Evolutionary conservation across 371 early-diverging fungal genomes (phyloP), one percentile per base, ranked within the genome.

Genomic region (Paraphysoderma sedebokerense): DNA sequence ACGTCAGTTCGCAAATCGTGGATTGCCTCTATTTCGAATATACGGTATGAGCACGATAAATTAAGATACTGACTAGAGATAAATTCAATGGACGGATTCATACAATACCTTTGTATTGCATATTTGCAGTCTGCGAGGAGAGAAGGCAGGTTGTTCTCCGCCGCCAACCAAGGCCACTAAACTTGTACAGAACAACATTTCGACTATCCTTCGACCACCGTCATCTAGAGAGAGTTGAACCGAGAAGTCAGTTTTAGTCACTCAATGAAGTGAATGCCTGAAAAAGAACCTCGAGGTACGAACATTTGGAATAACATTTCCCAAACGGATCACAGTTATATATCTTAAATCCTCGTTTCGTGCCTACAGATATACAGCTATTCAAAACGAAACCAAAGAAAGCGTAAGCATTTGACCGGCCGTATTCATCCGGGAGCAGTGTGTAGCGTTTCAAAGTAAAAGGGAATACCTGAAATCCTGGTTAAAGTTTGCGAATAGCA

Each of bases 301-400:
- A 72, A 84, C 85, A 47, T 61, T 75, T 77, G 29, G 75, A 72
- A 58, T 83, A 87, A 62, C 91, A 88, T 58, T 82, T 85, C 32
- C 91, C 90, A 66, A 87, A 88, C 15, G 93, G 92, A 58, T 89
- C 88, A 59, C 86, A 85, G 58, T 89, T 92, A 68, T 85, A 93
- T 42, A 93, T 86, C 56, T 72, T 76, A 72, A 85, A 90, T 5
- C 91, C 92, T 46, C 65, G 61, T 49, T 76, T 70, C 22, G 87
- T 82, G 13, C 91, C 90, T 4, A 89, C 90, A 29, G 92, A 85
- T 15, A 93, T 68, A 61, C 92, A n/a, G n/a, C n/a, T n/a, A n/a
- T n/a, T n/a, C n/a, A n/a, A n/a, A n/a, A n/a, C n/a, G n/a, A n/a
- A n/a, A n/a, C n/a, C n/a, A n/a, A n/a, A n/a, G n/a, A n/a, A n/a